Evolutionary conservation across 2,329 filamentous ascomycete species (phyloP).

Genomic region (Apiospora kogelbergensis): DNA sequence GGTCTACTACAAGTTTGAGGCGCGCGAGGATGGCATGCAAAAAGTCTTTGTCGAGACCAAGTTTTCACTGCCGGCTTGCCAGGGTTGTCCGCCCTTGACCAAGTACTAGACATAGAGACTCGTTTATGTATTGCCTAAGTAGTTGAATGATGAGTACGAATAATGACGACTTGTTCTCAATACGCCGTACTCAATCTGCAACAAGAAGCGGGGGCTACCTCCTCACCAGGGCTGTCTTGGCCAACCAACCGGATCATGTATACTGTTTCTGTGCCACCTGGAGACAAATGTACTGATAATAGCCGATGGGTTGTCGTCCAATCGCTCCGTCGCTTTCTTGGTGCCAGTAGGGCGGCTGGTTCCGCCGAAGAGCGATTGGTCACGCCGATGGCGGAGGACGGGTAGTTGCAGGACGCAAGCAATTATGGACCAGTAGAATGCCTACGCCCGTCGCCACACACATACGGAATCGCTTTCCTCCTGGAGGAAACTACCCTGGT

Average conservation of each 20-base stretch:
- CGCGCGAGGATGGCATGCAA: slow-evolving; percentile 69
- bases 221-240: not conserved
- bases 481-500: not conserved
- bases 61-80: slow-evolving; percentile 49
- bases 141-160: not conserved
- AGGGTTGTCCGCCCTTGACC: slow-evolving; percentile 45
- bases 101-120: slow-evolving; percentile 24
- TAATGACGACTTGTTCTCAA: no score
- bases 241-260: not conserved
- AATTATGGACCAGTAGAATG: not conserved
- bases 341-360: not conserved
- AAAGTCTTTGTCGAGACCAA: slow-evolving; percentile 71
- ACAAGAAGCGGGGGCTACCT: not conserved
- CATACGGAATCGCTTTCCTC: not conserved
- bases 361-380: not conserved
- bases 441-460: no score
- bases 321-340: not conserved
- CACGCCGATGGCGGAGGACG: not conserved
- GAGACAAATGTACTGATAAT: no score
- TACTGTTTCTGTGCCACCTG: not conserved
- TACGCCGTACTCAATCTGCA: no score
- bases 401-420: not conserved
- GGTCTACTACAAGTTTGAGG: slow-evolving; percentile 64
- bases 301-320: not conserved
- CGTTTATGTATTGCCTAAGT: no score